Evolutionary conservation across 148 eudicot species (phyloP).

Genomic region (Fallopia convolvulus): DNA sequence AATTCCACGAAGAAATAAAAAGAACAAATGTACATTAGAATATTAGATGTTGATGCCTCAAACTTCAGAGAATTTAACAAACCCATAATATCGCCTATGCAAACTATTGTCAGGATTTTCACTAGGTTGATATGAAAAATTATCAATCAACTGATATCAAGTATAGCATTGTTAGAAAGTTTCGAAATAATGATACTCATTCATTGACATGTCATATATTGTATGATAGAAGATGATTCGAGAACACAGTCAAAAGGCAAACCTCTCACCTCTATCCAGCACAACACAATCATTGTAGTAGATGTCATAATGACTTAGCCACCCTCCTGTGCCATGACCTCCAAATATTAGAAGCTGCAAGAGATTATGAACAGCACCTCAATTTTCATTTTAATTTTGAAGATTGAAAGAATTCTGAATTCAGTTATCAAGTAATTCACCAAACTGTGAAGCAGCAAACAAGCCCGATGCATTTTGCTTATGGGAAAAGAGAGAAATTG

Average conservation of each 20-base stretch:
- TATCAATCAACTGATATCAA: slow-evolving; percentile 1
- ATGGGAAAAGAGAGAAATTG: neutral
- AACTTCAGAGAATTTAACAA: neutral
- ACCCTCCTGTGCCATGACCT: slow-evolving; percentile 98
- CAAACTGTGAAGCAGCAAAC: neutral
- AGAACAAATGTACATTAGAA: neutral
- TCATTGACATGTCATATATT: neutral
- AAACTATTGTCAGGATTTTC: neutral
- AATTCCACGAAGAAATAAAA: neutral
- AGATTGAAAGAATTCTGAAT: neutral
- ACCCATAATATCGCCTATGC: neutral
- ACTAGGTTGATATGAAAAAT: neutral
- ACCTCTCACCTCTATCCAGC: slow-evolving; percentile 68
- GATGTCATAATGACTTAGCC: slow-evolving; percentile 94
- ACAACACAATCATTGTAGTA: slow-evolving; percentile 85
- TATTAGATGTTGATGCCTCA: neutral
- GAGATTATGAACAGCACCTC: neutral
- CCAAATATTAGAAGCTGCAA: slow-evolving; percentile 82
- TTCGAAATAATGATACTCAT: neutral
- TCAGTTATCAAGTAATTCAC: neutral
- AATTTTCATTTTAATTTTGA: neutral
- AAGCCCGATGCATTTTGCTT: neutral
- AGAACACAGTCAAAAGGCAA: neutral
- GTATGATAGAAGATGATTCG: neutral
- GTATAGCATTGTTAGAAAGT: neutral